Conservation (phyloP, 768 basidiomycete species). For the Termitomyces sp. region DNA sequence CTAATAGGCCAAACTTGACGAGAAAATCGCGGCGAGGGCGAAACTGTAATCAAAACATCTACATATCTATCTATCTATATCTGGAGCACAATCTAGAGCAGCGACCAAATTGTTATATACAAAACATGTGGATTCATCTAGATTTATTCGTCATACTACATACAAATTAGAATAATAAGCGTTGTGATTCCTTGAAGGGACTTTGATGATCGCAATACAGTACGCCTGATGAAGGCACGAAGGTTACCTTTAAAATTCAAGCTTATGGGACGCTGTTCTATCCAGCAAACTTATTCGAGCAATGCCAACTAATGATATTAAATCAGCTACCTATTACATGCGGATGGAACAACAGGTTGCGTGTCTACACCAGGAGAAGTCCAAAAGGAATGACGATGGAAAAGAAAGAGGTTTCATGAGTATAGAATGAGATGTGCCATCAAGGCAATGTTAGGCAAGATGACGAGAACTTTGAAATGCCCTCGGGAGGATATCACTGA, state of each 20-base stretch:
- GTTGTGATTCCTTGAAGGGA: background rate
- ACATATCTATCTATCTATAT: background rate
- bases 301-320: background rate
- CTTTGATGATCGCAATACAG: too few relatives aligned
- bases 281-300: background rate
- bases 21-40: slow-evolving; percentile 9
- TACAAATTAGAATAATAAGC: background rate
- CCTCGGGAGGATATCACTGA: background rate
- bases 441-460: background rate
- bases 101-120: background rate
- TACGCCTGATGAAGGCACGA: too few relatives aligned
- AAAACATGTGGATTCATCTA: background rate
- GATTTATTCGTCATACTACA: background rate
- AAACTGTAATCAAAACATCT: slow-evolving; percentile 1
- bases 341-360: background rate
- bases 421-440: background rate
- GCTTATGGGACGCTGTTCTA: background rate
- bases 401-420: background rate
- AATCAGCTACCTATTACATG: background rate
- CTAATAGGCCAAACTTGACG: slow-evolving; percentile 11
- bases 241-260: background rate
- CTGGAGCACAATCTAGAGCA: background rate
- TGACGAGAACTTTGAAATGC: background rate
- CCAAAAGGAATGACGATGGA: background rate
- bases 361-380: background rate